Base-by-base conservation (phyloP, 257 asterid species). In the Capsicum chinense region DNA sequence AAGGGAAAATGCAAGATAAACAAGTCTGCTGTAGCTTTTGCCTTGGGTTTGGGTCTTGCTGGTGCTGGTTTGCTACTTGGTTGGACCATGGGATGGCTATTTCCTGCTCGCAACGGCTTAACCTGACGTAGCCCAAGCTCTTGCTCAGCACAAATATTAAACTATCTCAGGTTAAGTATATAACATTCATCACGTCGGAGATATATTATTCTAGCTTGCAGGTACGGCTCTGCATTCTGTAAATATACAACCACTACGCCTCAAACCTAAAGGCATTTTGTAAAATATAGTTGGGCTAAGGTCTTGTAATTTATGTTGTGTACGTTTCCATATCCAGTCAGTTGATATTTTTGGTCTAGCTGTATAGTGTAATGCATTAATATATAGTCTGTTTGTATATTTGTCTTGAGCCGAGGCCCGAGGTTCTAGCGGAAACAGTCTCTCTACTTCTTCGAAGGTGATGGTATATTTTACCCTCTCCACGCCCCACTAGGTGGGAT, bases 61-160 rank as follows among this genome's bases (percentile, higher is more conserved):
- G 91, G 97, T 79, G 91, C 94, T 86, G 97, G 97, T 73, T 89
- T 92, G 73, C 85, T 92, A 3, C 90, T 91, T 4, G 97, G 97
- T 63, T 92, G 93, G 97, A 90, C 94, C 79, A 76, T 91, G 57
- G 93, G 92, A 6, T 92, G 94, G 92, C 85, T 92, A 79, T 90
- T 92, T 83, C 90, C 91, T 59, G 89, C 92, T 63, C 11, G 44
- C 44, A 39, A 39, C 5, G 44, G 44, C 44, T 39, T 39, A 39
- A 39, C 44, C 5, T 39, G 44, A 39, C 44, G 44, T 39, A 39
- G 44, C 44, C 44, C 44, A 39, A 39, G 44, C 44, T 39, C 44
- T 39, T 39, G 83, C 16, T 89, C 44, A 39, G 44, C 44, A 39
- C 44, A 4, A 39, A 39, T 39, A 39, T 3, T 39, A 85, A 83